These are phyloP conservation scores for Artemisia tridentata DNA, from an alignment of 129 eudicot species.

Conservation along the genomic window DNA sequence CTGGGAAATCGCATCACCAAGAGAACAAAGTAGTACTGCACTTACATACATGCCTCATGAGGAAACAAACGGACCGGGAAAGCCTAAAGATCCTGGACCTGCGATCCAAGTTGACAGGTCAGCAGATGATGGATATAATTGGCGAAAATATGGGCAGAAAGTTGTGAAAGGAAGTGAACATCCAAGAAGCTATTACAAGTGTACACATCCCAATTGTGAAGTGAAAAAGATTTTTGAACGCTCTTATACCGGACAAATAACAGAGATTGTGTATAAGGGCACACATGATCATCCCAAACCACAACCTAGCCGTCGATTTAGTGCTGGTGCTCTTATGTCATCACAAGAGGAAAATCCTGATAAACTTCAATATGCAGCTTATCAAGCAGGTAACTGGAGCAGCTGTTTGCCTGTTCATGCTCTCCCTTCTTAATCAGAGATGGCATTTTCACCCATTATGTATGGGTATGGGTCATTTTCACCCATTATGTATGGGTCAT, in stretches of 20 bases:
- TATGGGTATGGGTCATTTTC: not conserved
- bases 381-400: conserved; percentile 58
- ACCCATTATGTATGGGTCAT: not conserved
- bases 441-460: not conserved
- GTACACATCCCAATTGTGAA: conserved; percentile 95
- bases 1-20: conserved; percentile 49
- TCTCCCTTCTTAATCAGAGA: not conserved
- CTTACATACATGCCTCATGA: conserved; percentile 38
- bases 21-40: conserved; percentile 34
- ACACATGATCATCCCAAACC: conserved; percentile 98
- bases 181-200: conserved; percentile 98
- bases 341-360: conserved; percentile 71
- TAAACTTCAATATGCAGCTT: conserved; percentile 40
- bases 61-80: conserved; percentile 42
- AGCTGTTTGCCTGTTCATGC: not conserved
- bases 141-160: conserved; percentile 99
- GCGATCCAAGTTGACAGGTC: conserved; percentile 63
- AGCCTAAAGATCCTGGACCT: conserved; percentile 53
- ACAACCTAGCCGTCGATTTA: conserved; percentile 80
- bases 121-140: conserved; percentile 90
- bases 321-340: conserved; percentile 79
- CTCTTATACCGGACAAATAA: conserved; percentile 81
- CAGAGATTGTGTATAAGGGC: conserved; percentile 90
- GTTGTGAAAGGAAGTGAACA: conserved; percentile 95
- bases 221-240: conserved; percentile 95